Evolutionary conservation across 2,329 filamentous ascomycete genomes (phyloP).

Genomic region (Aspergillus puulaauensis): DNA sequence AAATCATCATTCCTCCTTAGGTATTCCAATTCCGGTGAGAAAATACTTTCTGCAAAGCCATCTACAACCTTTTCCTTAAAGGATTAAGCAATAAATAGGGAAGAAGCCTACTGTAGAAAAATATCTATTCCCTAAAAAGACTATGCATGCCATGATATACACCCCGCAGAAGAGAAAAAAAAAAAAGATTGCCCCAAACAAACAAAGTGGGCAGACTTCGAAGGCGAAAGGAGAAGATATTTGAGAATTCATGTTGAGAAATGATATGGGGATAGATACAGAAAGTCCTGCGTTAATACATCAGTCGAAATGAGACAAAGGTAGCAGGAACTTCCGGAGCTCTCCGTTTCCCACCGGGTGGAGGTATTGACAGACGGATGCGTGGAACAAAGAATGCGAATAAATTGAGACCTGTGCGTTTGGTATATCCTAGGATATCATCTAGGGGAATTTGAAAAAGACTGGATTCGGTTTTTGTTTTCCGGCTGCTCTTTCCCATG

Average conservation of each 20-base stretch:
- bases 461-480: background rate
- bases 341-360: too few relatives aligned
- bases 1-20: background rate
- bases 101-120: background rate
- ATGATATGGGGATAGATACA: background rate
- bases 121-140: background rate
- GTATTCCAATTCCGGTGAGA: background rate
- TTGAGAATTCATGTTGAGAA: background rate
- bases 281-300: background rate
- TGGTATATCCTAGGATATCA: too few relatives aligned
- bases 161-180: background rate
- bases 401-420: too few relatives aligned
- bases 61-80: background rate
- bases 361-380: too few relatives aligned
- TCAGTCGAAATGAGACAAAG: background rate
- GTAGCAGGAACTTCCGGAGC: too few relatives aligned
- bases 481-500: background rate
- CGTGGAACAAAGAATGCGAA: background rate
- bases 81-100: background rate
- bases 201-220: background rate
- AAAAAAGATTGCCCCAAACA: background rate
- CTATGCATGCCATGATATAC: background rate
- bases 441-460: background rate
- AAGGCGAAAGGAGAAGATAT: background rate
- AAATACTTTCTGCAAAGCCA: background rate